These are phyloP conservation scores for Ormosia semicastrata DNA, from an alignment of 306 rosid genomes.

Conservation along the genomic window DNA sequence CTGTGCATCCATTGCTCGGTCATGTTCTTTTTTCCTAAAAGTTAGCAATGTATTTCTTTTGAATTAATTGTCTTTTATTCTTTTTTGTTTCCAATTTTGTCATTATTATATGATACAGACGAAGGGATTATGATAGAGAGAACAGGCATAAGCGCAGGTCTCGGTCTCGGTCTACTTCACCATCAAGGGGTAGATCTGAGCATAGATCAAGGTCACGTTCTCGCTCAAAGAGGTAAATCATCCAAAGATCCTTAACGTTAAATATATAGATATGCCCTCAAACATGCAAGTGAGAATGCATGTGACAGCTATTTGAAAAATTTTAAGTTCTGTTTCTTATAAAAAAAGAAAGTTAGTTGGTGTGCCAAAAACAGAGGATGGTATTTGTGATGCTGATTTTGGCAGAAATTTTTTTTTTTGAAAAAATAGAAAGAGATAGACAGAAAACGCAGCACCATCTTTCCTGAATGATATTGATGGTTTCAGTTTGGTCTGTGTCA, in stretches of 20 bases:
- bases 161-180: constrained; percentile 59
- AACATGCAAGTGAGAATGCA: background rate
- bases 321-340: background rate
- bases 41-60: background rate
- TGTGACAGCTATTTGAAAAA: background rate
- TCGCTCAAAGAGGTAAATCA: constrained; percentile 83
- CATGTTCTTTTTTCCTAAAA: background rate
- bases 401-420: no score
- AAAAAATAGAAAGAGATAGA: no score
- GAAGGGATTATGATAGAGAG: constrained; percentile 82
- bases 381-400: no score
- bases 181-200: constrained; percentile 63
- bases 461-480: no score
- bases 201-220: constrained; percentile 82
- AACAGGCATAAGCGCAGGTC: constrained; percentile 72
- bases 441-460: no score
- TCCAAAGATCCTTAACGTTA: background rate
- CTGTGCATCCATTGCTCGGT: no score
- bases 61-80: background rate
- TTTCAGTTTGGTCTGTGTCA: no score
- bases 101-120: constrained; percentile 43
- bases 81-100: background rate
- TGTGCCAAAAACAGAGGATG: background rate
- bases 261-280: background rate
- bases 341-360: background rate